Percentiles rank a stretch among this genome's conserved stretches.
These are phyloP conservation scores for Ormosia emarginata DNA, from an alignment of 306 rosid genomes.

Conservation along the genomic window DNA sequence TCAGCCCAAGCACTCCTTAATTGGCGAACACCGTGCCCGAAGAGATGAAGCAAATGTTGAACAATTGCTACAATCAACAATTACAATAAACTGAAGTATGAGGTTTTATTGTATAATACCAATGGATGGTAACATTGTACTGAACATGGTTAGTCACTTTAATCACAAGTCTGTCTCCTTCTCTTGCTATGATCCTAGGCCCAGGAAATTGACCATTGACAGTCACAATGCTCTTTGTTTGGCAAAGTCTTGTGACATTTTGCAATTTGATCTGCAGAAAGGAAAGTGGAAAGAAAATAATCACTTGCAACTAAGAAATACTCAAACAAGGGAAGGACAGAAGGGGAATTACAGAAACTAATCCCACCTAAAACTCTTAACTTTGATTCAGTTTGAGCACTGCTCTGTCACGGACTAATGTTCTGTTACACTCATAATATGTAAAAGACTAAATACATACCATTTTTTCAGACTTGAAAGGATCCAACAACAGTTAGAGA, in stretches of 20 bases:
- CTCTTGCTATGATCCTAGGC: constrained; percentile 50
- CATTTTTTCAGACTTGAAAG: too few species aligned
- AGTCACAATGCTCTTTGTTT: constrained; percentile 50
- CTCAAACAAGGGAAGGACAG: too few species aligned
- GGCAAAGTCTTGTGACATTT: constrained; percentile 47
- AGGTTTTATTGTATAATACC: constrained; percentile 21
- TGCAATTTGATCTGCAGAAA: constrained; percentile 39
- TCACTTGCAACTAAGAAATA: too few species aligned
- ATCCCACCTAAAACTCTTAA: too few species aligned
- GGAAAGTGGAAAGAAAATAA: neutral
- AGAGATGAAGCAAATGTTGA: neutral
- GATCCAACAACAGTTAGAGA: too few species aligned
- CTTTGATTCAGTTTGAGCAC: too few species aligned
- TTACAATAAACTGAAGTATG: neutral
- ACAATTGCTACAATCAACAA: neutral
- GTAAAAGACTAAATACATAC: too few species aligned
- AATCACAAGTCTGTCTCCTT: constrained; percentile 52
- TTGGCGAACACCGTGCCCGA: constrained; percentile 50
- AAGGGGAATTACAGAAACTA: too few species aligned
- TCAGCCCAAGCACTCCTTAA: constrained; percentile 54
- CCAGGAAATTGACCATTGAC: constrained; percentile 53
- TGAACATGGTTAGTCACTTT: constrained; percentile 47
- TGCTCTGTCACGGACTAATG: too few species aligned
- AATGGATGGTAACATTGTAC: constrained; percentile 45
- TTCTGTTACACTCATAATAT: too few species aligned